Evolutionary conservation across 2,329 filamentous ascomycete species (phyloP), one percentile per base, ranked within the genome.

Genomic region (Cercospora sp.): DNA sequence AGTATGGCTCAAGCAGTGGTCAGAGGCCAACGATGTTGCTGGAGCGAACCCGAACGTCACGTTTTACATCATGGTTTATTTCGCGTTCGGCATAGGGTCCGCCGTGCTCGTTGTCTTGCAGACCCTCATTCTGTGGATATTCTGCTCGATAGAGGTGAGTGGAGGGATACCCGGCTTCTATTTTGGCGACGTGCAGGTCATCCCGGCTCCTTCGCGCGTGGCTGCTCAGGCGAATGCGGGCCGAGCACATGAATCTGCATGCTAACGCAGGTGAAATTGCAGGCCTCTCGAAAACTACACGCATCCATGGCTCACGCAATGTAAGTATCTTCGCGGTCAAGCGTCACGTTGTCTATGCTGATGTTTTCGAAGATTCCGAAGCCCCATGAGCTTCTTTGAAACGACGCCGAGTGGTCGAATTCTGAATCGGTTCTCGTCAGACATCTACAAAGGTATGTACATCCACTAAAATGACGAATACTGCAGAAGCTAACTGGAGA

Each of bases 361-460:
- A 72, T 42, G 18, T 18, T 53, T 16, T 23, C 30, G 42, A 64
- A 72, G 67, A 67, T 99, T 99, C 86, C 88, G 95, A 73, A 96
- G 93, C 42, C 96, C 95, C 64, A 99, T 99, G 95, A 95, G 89
- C 74, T 99, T 99, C 82, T 99, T 99, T 75, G 96, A 99, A 79
- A 97, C 94, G 0, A 99, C 95, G 1, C 95, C 95, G 2, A 91
- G 94, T 70, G 95, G 95, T n/a, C 89, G 96, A 66, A 97, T 99
- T 75, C 84, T 99, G 68, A 99, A 99, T 79, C 87, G 95, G 64
- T 99, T 99, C 80, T 98, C 94, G 16, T 96, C 90, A 16, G 70
- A 72, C 42, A 69, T 72, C 30, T 70, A 72, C 65, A 69, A 67
- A 61, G 66, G 67, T 69, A 69, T 20, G 53, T 45, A 30, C 42